A percentile compares a stretch with the other conserved stretches of the same genome.
These are phyloP conservation scores for Skeletonema menzelii DNA, from an alignment of 108 stramenopile species.

Conservation along the genomic window DNA sequence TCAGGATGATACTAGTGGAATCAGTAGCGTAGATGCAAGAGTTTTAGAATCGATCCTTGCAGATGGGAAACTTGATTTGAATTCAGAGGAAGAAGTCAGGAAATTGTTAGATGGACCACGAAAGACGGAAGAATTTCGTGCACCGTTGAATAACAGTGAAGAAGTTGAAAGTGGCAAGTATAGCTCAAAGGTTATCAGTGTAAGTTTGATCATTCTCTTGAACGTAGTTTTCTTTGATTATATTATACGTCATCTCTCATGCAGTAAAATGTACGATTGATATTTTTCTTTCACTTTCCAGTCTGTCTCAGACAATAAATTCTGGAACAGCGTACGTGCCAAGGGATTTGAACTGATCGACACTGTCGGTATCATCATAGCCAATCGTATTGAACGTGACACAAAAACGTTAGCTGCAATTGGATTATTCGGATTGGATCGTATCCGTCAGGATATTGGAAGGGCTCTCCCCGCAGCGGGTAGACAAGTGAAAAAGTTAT, in stretches of 20 bases:
- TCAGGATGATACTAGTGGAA: not conserved
- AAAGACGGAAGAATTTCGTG: constrained; percentile 4
- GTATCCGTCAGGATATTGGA: constrained; percentile 65
- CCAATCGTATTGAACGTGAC: constrained; percentile 76
- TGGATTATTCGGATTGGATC: constrained; percentile 76
- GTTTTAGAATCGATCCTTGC: constrained; percentile 72
- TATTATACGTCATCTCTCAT: not conserved
- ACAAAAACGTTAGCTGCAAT: constrained; percentile 57
- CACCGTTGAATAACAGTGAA: not conserved
- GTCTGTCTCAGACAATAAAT: constrained; percentile 61
- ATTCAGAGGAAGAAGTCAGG: constrained; percentile 63
- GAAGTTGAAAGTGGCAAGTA: constrained; percentile 18
- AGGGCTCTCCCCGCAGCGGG: constrained; percentile 73
- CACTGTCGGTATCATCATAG: constrained; percentile 64
- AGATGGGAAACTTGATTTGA: constrained; percentile 63
- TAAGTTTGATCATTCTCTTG: constrained; percentile 9
- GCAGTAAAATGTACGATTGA: not conserved
- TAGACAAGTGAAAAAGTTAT: constrained; percentile 24
- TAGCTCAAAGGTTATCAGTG: constrained; percentile 41
- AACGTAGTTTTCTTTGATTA: not conserved
- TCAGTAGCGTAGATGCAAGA: constrained; percentile 67
- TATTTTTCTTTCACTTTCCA: constrained; percentile 8
- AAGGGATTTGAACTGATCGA: constrained; percentile 67
- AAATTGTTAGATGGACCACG: constrained; percentile 63
- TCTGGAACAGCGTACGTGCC: constrained; percentile 70